Base-by-base conservation (phyloP, 768 basidiomycete species). In the Pisolithus tinctorius region DNA sequence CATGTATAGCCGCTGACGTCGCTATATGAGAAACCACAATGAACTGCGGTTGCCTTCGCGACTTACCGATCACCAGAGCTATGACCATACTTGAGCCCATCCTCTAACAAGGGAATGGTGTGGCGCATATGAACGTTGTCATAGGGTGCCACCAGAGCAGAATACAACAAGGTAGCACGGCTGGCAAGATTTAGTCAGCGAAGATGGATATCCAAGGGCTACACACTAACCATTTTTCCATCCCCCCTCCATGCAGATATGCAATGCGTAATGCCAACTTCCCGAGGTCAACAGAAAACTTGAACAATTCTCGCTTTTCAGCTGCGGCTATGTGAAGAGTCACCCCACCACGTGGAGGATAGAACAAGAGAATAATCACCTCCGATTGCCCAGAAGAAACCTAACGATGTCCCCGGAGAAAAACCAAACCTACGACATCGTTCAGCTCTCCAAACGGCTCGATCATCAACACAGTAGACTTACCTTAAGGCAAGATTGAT, bases 361-460 rank as follows among this genome's bases (percentile, higher is more conserved):
- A 46, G 45, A 20, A 14, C 38, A 48, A 20, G 40, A 36, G 11
- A 31, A 27, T 11, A 47, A 65, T 27, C 58, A 83, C 83, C 82
- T 62, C 78, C 80, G 6, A 84, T 67, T 13, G 80, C 77, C 83
- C 82, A 87, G 60, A 87, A 84, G 65, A 88, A 84, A 6, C 86
- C 86, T 16, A 84, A 65, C 0, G 83, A 79, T 7, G 83, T 81
- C 4, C 83, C 83, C 14, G 84, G 77, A 6, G 81, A 76, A 73
- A 88, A 83, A 5, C 85, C 86, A 49, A 75, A 78, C 26, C 83
- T 86, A 48, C 42, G 47, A 37, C 55, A 30, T 27, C 17, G n/a
- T 11, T 53, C 17, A 47, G 31, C 23, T 20, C n/a, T 11, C 31
- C 34, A 23, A 11, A 13, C 4, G 36, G n/a, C n/a, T 25, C 34